Evolutionary conservation across 352 stramenopile genomes (phyloP).

Genomic region (Globisporangium viniferum): DNA sequence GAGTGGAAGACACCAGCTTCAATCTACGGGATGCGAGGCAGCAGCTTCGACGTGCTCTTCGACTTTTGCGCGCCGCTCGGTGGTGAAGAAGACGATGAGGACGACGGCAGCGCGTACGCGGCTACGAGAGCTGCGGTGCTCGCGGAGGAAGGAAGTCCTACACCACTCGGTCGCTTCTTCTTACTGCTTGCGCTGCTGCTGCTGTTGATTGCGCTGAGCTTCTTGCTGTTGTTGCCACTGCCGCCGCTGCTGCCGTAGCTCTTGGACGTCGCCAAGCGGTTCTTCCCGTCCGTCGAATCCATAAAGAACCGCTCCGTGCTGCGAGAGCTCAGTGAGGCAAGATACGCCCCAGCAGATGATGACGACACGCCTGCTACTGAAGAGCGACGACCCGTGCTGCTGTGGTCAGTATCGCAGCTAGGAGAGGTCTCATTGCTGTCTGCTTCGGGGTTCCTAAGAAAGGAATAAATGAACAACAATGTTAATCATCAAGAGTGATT

Average conservation of each 20-base stretch:
- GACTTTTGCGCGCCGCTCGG: constrained; percentile 20
- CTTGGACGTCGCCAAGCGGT: constrained; percentile 14
- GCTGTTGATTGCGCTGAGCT: constrained; percentile 7
- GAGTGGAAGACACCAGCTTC: background rate
- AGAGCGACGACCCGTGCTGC: background rate
- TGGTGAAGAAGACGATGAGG: constrained; percentile 2
- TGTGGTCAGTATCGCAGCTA: constrained; percentile 17
- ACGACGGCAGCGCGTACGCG: constrained; percentile 18
- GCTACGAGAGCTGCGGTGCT: constrained; percentile 9
- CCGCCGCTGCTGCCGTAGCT: constrained; percentile 7
- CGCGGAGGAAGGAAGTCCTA: background rate
- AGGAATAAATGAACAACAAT: background rate
- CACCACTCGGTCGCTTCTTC: constrained; percentile 7
- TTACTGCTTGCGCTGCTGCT: constrained; percentile 25
- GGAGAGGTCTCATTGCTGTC: constrained; percentile 18
- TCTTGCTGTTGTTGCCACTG: constrained; percentile 24
- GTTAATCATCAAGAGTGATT: background rate
- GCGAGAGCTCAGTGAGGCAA: constrained; percentile 29
- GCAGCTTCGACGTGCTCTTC: constrained; percentile 35
- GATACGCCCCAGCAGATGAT: background rate
- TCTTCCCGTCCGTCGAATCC: constrained; percentile 16
- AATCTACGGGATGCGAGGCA: constrained; percentile 31
- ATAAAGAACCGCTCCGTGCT: constrained; percentile 31
- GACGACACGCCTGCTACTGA: constrained; percentile 10
- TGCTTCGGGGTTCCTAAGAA: constrained; percentile 29